A percentile compares a stretch with the other conserved stretches of the same genome.
phyloP scores from a whole-genome alignment of 495 filamentous ascomycete genomes.

The Neurospora discreta region DNA sequence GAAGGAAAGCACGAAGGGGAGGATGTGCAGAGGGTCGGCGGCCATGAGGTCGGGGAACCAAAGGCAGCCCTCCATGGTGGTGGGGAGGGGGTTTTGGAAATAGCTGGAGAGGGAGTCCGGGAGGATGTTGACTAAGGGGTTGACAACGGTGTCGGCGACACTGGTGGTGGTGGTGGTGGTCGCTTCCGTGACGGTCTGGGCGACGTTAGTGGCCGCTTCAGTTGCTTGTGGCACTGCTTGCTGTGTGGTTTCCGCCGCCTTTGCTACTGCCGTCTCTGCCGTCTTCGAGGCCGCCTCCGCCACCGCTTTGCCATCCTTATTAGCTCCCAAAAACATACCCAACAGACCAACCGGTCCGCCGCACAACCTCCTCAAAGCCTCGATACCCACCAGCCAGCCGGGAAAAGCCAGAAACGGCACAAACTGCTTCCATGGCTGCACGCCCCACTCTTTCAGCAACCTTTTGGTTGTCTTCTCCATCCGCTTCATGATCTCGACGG shows the following conservation, averaged over 20 bases:
- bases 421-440: slow-evolving; percentile 41
- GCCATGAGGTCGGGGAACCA: slow-evolving; percentile 73
- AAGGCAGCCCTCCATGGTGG: slow-evolving; percentile 58
- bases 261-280: no score
- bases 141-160: not conserved
- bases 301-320: not conserved
- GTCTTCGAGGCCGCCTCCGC: not conserved
- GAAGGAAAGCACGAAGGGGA: slow-evolving; percentile 50
- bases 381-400: slow-evolving; percentile 56
- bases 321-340: slow-evolving; percentile 21
- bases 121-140: not conserved
- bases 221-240: not conserved
- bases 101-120: not conserved
- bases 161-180: not conserved
- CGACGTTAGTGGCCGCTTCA: not conserved
- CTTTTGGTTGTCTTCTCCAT: slow-evolving; percentile 20
- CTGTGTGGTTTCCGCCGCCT: not conserved
- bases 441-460: slow-evolving; percentile 34
- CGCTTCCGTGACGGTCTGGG: not conserved
- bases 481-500: not conserved
- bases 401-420: slow-evolving; percentile 40
- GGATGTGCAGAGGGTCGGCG: slow-evolving; percentile 55
- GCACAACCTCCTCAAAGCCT: slow-evolving; percentile 54
- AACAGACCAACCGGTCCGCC: slow-evolving; percentile 45
- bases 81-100: not conserved